Evolutionary conservation across 2,329 filamentous ascomycete species (phyloP), one percentile per base, ranked within the genome.

Genomic region (Gaeumannomyces sp.): DNA sequence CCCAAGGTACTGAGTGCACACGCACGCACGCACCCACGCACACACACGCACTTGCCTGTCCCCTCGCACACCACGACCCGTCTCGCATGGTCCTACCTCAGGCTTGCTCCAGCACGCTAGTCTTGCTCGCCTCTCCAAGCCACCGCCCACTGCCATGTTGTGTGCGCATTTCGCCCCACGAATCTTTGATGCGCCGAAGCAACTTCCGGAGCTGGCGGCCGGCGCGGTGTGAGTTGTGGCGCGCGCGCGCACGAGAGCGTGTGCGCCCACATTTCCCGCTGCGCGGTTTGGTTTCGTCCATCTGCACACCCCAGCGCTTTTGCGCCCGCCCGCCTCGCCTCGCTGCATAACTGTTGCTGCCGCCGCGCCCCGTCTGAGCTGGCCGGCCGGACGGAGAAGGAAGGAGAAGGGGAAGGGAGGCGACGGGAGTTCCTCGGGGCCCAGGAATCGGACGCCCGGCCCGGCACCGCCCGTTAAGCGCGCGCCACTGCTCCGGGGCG

Each of bases 111-210:
- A 53, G 45, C 22, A 14, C n/a, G 45, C 45, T 53, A 53, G 45
- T 11, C 45, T 25, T 53, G 45, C 45, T 25, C 45, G 45, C 45
- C 45, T 22, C 45, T 22, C 19, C 45, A 53, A 53, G 45, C 45
- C 45, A 53, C 45, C 19, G 45, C 22, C 45, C 22, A 53, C 14
- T 53, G 45, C 45, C 45, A 53, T 53, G 45, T 10, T 53, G 22
- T 22, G n/a, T 53, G 45, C 45, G 7, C 45, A n/a, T 53, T 53
- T 10, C 25, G 8, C 45, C 45, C 45, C 45, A 53, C 45, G 45
- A 25, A 53, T 53, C 45, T 53, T 53, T 53, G 45, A 53, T 53
- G 45, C 45, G 45, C 45, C 45, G 45, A 53, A 53, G 45, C 45
- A 53, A 25, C n/a, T 22, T 53, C 45, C 45, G 45, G 45, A 53